Conservation (phyloP, 2,329 filamentous ascomycete genomes). For the Rhynchosporium graminicola region DNA sequence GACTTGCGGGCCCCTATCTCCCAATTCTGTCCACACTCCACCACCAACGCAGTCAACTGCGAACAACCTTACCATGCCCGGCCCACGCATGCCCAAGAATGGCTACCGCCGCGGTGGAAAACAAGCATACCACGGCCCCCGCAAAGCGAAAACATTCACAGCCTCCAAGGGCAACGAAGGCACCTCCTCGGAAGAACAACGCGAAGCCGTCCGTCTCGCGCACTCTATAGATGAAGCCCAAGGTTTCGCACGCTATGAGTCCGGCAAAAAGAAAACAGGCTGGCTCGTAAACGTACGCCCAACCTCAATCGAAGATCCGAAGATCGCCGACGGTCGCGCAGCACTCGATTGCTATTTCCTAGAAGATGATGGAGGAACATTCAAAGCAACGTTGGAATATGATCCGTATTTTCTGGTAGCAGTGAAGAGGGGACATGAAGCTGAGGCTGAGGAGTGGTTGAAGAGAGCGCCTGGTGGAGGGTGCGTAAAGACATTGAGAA, state of each 20-base stretch:
- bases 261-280: slow-evolving; percentile 76
- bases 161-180: slow-evolving; percentile 76
- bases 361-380: slow-evolving; percentile 77
- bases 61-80: slow-evolving; percentile 50
- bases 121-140: slow-evolving; percentile 67
- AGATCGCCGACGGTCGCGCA: slow-evolving; percentile 78
- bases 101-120: slow-evolving; percentile 69
- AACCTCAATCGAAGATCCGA: slow-evolving; percentile 82
- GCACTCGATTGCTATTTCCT: slow-evolving; percentile 98
- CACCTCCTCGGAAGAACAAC: slow-evolving; percentile 89
- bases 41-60: slow-evolving; percentile 19
- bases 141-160: slow-evolving; percentile 74
- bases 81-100: slow-evolving; percentile 62
- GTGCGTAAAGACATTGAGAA: slow-evolving; percentile 74
- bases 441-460: slow-evolving; percentile 95
- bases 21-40: slow-evolving; percentile 19
- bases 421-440: slow-evolving; percentile 82
- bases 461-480: slow-evolving; percentile 77
- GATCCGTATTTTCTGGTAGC: slow-evolving; percentile 96
- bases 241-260: slow-evolving; percentile 91
- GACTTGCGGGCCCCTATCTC: slow-evolving; percentile 25
- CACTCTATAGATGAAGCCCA: slow-evolving; percentile 92
- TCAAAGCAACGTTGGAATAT: slow-evolving; percentile 96
- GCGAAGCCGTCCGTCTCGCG: slow-evolving; percentile 80
- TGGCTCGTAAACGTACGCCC: slow-evolving; percentile 97